These are phyloP conservation scores for Capsicum chinense DNA, from an alignment of 257 asterid genomes.

Conservation along the genomic window DNA sequence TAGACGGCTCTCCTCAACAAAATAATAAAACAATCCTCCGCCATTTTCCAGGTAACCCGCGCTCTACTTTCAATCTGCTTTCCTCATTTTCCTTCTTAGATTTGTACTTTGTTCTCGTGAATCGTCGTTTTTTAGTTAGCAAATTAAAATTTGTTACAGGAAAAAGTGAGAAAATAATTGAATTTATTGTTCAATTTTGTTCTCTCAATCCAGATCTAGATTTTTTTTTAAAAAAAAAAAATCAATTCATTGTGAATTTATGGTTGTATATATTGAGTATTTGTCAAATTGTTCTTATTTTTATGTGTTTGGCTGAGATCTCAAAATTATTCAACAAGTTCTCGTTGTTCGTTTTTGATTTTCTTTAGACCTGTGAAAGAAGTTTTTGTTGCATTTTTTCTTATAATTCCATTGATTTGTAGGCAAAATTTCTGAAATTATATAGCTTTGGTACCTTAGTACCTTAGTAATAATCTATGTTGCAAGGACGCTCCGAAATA, in stretches of 20 bases:
- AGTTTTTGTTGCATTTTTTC: too few relatives aligned
- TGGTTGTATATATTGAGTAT: not conserved
- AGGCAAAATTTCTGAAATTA: not conserved
- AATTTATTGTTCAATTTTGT: not conserved
- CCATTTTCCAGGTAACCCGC: not conserved
- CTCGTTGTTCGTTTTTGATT: not conserved
- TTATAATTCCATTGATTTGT: not conserved
- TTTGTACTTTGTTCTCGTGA: not conserved
- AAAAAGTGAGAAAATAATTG: not conserved
- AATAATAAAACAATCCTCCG: not conserved
- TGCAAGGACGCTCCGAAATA: too few relatives aligned
- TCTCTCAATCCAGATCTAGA: not conserved
- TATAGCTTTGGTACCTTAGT: not conserved
- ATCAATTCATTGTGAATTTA: not conserved
- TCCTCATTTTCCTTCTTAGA: not conserved
- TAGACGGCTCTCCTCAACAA: not conserved
- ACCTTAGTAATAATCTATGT: not conserved
- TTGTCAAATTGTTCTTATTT: not conserved
- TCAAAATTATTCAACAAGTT: not conserved
- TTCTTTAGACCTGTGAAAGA: too few relatives aligned
- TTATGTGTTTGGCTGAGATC: slow-evolving; percentile 1
- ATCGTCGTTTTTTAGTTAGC: not conserved
- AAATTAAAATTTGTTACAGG: not conserved
- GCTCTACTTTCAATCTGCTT: not conserved
- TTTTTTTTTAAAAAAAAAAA: not conserved